Percentiles rank a stretch among this genome's conserved stretches.
Conservation (phyloP, 2,329 filamentous ascomycete species). For the Endocalyx cinctus region DNA sequence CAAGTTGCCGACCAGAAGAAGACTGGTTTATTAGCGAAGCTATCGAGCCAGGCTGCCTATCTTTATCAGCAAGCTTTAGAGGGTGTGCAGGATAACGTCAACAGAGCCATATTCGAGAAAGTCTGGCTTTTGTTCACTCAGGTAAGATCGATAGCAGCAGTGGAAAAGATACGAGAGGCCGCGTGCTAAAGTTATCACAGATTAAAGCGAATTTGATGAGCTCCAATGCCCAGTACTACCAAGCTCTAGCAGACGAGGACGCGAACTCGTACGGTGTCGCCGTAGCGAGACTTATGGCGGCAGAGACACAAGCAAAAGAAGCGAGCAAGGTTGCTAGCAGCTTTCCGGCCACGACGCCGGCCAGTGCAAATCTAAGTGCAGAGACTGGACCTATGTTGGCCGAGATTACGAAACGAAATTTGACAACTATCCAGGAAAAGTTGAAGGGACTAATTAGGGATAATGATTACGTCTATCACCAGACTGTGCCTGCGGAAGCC, state of each 20-base stretch:
- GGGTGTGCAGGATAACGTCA: conserved; percentile 87
- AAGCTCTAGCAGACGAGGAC: conserved; percentile 86
- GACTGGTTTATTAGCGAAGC: conserved; percentile 81
- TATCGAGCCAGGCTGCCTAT: conserved; percentile 85
- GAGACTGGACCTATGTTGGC: conserved; percentile 70
- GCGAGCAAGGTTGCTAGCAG: conserved; percentile 70
- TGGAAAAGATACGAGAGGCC: too few relatives aligned
- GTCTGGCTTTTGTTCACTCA: conserved; percentile 83
- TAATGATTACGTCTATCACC: conserved; percentile 98
- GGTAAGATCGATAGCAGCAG: too few relatives aligned
- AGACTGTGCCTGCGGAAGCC: conserved; percentile 81
- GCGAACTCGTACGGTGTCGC: conserved; percentile 81
- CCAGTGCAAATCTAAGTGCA: conserved; percentile 76
- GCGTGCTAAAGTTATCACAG: conserved; percentile 31
- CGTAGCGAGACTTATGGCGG: conserved; percentile 75
- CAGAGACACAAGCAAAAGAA: conserved; percentile 73
- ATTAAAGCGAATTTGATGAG: conserved; percentile 77
- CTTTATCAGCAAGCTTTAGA: conserved; percentile 85
- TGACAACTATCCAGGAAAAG: conserved; percentile 75
- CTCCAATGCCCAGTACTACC: conserved; percentile 88
- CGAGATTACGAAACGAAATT: conserved; percentile 81
- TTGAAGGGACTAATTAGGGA: conserved; percentile 75
- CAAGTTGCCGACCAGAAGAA: conserved; percentile 93
- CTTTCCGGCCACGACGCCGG: conserved; percentile 75
- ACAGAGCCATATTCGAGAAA: conserved; percentile 88